These are phyloP conservation scores for Cocos nucifera DNA, from an alignment of 176 grass and related monocot genomes.

Conservation along the genomic window DNA sequence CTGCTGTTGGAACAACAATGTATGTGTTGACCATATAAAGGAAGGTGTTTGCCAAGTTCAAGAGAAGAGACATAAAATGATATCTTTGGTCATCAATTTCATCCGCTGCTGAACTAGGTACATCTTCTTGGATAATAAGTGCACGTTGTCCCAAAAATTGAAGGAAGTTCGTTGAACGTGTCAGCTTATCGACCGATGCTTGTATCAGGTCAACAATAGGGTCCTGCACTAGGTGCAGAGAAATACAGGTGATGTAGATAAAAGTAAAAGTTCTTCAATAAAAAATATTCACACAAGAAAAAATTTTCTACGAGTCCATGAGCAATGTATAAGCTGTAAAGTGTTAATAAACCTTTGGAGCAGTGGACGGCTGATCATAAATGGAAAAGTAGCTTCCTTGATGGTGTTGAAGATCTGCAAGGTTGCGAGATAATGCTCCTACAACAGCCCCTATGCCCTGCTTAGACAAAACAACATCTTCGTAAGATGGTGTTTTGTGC, in stretches of 20 bases:
- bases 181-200: constrained; percentile 16
- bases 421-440: constrained; percentile 19
- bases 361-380: constrained; percentile 16
- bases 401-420: constrained; percentile 10
- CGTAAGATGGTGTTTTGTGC: background rate
- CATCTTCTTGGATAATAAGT: constrained; percentile 13
- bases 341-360: background rate
- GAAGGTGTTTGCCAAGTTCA: constrained; percentile 14
- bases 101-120: constrained; percentile 4
- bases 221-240: background rate
- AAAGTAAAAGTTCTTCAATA: background rate
- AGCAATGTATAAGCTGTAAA: background rate
- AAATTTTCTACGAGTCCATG: too few species aligned
- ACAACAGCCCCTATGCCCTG: constrained; percentile 17
- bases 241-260: background rate
- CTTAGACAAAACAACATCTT: background rate
- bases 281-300: too few species aligned
- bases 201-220: constrained; percentile 15
- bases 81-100: constrained; percentile 9
- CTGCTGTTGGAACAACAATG: constrained; percentile 17
- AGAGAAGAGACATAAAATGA: constrained; percentile 18
- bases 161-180: constrained; percentile 14
- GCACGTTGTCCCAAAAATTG: constrained; percentile 19
- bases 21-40: constrained; percentile 24
- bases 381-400: constrained; percentile 18